phyloP scores from a whole-genome alignment of 108 stramenopile species.

The Schizochytrium sp. region DNA sequence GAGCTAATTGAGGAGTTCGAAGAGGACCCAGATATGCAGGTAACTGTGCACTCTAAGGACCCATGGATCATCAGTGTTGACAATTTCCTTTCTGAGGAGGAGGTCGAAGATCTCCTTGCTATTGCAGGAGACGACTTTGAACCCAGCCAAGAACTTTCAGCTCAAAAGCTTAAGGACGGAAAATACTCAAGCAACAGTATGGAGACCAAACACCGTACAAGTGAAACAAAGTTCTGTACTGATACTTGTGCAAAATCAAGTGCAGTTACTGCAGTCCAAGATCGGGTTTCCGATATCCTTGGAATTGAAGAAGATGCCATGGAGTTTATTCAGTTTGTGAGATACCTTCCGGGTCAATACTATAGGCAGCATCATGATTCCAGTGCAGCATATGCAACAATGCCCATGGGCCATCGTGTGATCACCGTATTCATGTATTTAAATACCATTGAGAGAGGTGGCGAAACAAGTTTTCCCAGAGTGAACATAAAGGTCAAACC shows the following conservation, averaged over 20 bases:
- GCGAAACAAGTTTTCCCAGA: conserved; percentile 32
- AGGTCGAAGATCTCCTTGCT: not conserved
- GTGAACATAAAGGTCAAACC: not conserved
- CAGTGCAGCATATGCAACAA: not conserved
- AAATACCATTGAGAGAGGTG: not conserved
- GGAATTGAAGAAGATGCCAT: conserved; percentile 13
- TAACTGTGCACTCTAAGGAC: conserved; percentile 15
- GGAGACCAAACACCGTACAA: not conserved
- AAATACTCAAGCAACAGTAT: not conserved
- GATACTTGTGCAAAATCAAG: not conserved
- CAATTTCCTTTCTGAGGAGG: conserved; percentile 9
- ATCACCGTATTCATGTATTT: conserved; percentile 44
- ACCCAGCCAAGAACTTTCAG: conserved; percentile 7
- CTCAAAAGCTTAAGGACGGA: not conserved
- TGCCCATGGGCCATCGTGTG: conserved; percentile 57
- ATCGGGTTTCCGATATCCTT: not conserved
- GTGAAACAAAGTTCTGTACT: conserved; percentile 32
- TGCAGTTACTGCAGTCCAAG: not conserved
- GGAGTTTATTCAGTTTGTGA: conserved; percentile 56
- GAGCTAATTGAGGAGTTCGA: not conserved
- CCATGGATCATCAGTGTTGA: conserved; percentile 23
- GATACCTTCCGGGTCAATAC: conserved; percentile 11
- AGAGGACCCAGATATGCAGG: not conserved
- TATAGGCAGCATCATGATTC: conserved; percentile 11
- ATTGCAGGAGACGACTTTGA: not conserved